A percentile compares a stretch with the other conserved stretches of the same genome.
Evolutionary conservation across 2,329 filamentous ascomycete genomes (phyloP).

Genomic region (Neofusicoccum kwambonambiense): DNA sequence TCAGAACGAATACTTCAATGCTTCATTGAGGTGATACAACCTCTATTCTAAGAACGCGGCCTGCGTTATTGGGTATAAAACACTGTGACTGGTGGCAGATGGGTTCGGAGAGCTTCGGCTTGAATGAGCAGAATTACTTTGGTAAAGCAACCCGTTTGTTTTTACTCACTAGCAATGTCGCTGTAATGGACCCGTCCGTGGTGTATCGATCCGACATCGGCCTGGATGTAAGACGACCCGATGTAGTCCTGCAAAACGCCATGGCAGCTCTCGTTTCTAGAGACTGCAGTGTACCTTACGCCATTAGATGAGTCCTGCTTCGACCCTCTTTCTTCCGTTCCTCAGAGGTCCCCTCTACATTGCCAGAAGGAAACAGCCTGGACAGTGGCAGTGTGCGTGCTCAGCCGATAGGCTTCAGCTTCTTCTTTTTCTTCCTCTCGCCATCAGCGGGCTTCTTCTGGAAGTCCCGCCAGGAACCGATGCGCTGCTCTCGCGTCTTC

Average conservation of each 20-base stretch:
- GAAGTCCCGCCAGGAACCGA: slow-evolving; percentile 91
- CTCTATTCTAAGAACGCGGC: not conserved
- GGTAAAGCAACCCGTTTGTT: not conserved
- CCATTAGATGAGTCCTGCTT: not conserved
- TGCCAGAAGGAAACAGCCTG: not conserved
- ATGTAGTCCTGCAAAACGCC: slow-evolving; percentile 11
- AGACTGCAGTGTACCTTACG: slow-evolving; percentile 8
- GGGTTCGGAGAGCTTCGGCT: not conserved
- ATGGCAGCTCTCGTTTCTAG: not conserved
- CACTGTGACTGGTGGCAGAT: slow-evolving; percentile 2
- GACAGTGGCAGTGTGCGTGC: slow-evolving; percentile 7
- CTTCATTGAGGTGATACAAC: not conserved
- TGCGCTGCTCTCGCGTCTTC: slow-evolving; percentile 82
- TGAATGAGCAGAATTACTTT: slow-evolving; percentile 17
- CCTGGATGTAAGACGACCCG: not conserved
- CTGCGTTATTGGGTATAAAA: not conserved
- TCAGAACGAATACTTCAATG: not conserved
- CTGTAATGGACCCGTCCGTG: not conserved
- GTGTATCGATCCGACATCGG: not conserved
- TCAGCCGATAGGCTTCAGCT: slow-evolving; percentile 54
- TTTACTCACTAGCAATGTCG: slow-evolving; percentile 15
- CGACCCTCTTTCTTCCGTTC: not conserved
- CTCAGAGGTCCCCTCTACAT: not conserved
- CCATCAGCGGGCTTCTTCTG: slow-evolving; percentile 48
- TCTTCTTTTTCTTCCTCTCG: slow-evolving; percentile 51